phyloP scores from a whole-genome alignment of 306 rosid species.

The Cicer pinnatifidum region DNA sequence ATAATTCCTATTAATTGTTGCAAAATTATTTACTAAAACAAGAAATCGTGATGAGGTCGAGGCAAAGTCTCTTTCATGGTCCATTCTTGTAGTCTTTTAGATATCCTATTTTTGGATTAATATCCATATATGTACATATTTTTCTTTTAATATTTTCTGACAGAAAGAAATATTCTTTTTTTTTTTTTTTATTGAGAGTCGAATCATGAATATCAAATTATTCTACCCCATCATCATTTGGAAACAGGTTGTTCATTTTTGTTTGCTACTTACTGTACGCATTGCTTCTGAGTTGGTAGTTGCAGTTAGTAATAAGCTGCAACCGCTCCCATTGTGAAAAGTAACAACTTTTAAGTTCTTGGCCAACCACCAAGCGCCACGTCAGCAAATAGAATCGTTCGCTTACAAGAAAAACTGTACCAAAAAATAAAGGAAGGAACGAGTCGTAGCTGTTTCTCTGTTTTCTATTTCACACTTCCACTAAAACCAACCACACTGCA shows the following conservation, averaged over 20 bases:
- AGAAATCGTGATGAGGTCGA: constrained; percentile 10
- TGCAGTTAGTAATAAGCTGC: constrained; percentile 33
- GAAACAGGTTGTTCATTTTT: constrained; percentile 39
- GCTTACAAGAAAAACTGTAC: neutral
- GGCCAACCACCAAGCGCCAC: constrained; percentile 41
- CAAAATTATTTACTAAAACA: too few species aligned
- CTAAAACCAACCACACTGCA: neutral
- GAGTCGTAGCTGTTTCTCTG: constrained; percentile 40
- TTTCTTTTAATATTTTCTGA: too few species aligned
- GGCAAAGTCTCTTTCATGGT: constrained; percentile 26
- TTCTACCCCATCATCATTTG: neutral
- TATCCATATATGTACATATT: neutral
- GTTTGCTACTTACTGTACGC: constrained; percentile 24
- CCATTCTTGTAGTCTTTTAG: neutral
- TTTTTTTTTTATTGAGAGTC: neutral
- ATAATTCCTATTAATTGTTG: too few species aligned
- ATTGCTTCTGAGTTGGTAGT: constrained; percentile 8
- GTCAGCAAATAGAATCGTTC: constrained; percentile 34
- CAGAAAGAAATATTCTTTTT: too few species aligned
- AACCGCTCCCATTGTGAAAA: constrained; percentile 23
- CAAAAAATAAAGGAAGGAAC: neutral
- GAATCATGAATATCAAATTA: constrained; percentile 2
- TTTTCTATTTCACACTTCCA: constrained; percentile 28
- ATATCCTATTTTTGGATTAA: neutral
- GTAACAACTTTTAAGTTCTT: constrained; percentile 38